Evolutionary conservation across 2,329 filamentous ascomycete genomes (phyloP).

Genomic region (Pleoardoris graminearum): DNA sequence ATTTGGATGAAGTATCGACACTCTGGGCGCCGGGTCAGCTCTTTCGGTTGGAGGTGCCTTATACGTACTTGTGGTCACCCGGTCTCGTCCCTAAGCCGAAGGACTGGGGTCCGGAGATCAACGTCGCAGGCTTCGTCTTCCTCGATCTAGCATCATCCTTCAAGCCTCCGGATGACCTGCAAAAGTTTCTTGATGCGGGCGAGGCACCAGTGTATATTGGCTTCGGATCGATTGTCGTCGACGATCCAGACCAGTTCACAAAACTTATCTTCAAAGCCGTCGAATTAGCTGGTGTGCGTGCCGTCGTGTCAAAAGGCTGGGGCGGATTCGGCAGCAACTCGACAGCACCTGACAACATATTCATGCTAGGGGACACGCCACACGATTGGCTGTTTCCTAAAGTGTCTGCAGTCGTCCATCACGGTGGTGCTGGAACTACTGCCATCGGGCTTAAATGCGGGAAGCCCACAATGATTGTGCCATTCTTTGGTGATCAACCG

Average conservation of each 20-base stretch:
- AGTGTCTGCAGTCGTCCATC: slow-evolving; percentile 69
- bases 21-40: slow-evolving; percentile 76
- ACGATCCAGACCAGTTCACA: slow-evolving; percentile 70
- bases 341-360: slow-evolving; percentile 61
- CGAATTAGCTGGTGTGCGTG: slow-evolving; percentile 66
- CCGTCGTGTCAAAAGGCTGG: slow-evolving; percentile 76
- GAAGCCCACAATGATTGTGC: slow-evolving; percentile 74
- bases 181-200: slow-evolving; percentile 40
- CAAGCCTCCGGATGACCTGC: slow-evolving; percentile 60
- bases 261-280: slow-evolving; percentile 72
- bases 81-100: slow-evolving; percentile 67
- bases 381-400: slow-evolving; percentile 77
- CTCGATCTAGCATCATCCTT: slow-evolving; percentile 68
- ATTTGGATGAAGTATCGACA: slow-evolving; percentile 73
- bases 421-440: slow-evolving; percentile 78
- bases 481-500: slow-evolving; percentile 78
- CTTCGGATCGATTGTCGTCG: slow-evolving; percentile 75
- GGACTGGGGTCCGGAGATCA: slow-evolving; percentile 71
- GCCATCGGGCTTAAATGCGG: slow-evolving; percentile 73
- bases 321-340: slow-evolving; percentile 65
- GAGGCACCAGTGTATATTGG: slow-evolving; percentile 72
- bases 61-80: slow-evolving; percentile 70
- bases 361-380: slow-evolving; percentile 72
- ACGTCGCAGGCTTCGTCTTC: slow-evolving; percentile 79
- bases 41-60: slow-evolving; percentile 73